These are phyloP conservation scores for Ceratocystis papillata DNA, from an alignment of 2,329 filamentous ascomycete species.

Conservation along the genomic window DNA sequence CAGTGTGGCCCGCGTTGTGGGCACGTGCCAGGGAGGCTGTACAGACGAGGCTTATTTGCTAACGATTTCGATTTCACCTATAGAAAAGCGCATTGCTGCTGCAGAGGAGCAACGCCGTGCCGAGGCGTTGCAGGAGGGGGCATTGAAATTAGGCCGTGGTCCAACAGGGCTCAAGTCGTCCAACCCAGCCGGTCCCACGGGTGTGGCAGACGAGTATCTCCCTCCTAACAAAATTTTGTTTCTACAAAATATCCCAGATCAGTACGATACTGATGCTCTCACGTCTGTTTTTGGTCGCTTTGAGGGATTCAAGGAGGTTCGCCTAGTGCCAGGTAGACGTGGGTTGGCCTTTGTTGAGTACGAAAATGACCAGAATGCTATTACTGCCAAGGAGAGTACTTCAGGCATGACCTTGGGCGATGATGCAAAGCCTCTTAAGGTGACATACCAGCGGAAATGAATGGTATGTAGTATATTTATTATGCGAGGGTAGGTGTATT, in stretches of 20 bases:
- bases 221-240: conserved; percentile 96
- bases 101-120: conserved; percentile 63
- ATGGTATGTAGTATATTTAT: background rate
- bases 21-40: background rate
- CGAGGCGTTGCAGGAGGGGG: conserved; percentile 47
- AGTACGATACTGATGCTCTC: conserved; percentile 70
- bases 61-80: background rate
- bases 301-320: conserved; percentile 87
- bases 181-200: conserved; percentile 53
- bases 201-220: conserved; percentile 93
- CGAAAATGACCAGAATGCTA: conserved; percentile 77
- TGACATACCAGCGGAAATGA: conserved; percentile 90
- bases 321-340: conserved; percentile 72
- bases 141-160: conserved; percentile 42
- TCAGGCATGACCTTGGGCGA: conserved; percentile 68
- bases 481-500: background rate
- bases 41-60: conserved; percentile 32
- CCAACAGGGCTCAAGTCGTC: conserved; percentile 64
- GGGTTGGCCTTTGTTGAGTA: conserved; percentile 97
- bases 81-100: conserved; percentile 67
- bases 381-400: conserved; percentile 86
- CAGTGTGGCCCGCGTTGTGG: background rate
- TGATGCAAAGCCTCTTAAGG: conserved; percentile 61
- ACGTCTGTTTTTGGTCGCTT: conserved; percentile 75
- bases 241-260: conserved; percentile 81